Base-by-base conservation (phyloP, 768 basidiomycete genomes). In the Tricholoma flavovirens region DNA sequence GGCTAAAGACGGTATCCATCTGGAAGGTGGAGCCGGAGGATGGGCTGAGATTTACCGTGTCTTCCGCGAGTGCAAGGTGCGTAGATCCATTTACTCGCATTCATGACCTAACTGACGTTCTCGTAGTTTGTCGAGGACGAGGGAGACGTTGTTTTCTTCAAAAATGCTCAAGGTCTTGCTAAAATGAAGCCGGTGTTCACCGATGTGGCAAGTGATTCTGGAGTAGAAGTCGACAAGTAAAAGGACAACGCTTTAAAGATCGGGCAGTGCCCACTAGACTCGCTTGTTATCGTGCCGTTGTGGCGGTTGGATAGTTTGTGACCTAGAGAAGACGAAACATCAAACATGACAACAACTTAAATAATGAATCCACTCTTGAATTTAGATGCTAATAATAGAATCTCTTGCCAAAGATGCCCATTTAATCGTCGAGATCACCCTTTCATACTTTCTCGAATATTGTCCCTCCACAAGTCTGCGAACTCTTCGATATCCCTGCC, bases 131-230 rank as follows among this genome's bases (percentile, higher is more conserved):
- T 99, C 48, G 96, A 98, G 72, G 93, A 98, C 67, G 87, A 91
- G 62, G 94, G 93, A 38, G 84, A 90, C 62, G 83, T 97, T 59
- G 68, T 94, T 57, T 94, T 95, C 77, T 96, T 86, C 83, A 93
- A 93, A 81, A 90, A 98, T 64, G 83, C 88, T 4, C 62, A 75
- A 38, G 96, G 96, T 57, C 71, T 93, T 40, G 90, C 93, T 48
- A 73, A 85, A 59, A 75, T 80, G 64, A 81, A 83, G 59, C 84
- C 88, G 7, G 79, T 84, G 43, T 83, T 87, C 63, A 64, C 71
- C n/a, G 86, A 90, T 57, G 73, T 71, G n/a, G 76, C 75, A 19
- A 78, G 75, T 58, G 81, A 83, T 60, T 83, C 81, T 22, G 81
- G 81, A 45, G 67, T 82, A 49, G 81, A 82, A 62, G 65, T 82